Evolutionary conservation across 2,329 filamentous ascomycete genomes (phyloP).

Genomic region (Xylaria sp.): DNA sequence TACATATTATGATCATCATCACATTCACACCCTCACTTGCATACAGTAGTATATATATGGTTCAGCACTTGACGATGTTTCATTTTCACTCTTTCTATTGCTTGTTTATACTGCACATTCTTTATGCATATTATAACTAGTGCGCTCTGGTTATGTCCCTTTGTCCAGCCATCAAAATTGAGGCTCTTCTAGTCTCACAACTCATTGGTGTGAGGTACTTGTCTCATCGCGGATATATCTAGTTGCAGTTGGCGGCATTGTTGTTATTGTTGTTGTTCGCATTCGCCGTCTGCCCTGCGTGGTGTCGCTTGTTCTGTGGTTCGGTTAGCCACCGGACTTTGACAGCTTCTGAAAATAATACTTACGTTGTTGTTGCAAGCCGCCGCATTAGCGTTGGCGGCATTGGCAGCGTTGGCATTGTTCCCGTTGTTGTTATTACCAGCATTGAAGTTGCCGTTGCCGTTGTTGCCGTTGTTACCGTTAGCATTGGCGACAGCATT

Average conservation of each 20-base stretch:
- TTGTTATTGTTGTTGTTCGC: slow-evolving; percentile 35
- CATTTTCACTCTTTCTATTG: slow-evolving; percentile 17
- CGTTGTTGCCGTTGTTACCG: slow-evolving; percentile 20
- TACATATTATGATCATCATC: background rate
- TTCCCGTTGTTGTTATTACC: slow-evolving; percentile 12
- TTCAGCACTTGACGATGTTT: background rate
- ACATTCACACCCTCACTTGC: background rate
- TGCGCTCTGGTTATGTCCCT: background rate
- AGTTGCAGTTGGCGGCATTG: slow-evolving; percentile 33
- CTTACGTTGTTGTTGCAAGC: slow-evolving; percentile 41
- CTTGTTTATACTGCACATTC: slow-evolving; percentile 16
- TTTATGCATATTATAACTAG: background rate
- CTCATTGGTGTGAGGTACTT: background rate
- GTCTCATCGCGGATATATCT: background rate
- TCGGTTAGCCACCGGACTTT: slow-evolving; percentile 12
- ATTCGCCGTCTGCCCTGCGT: slow-evolving; percentile 37
- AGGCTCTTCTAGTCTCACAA: background rate
- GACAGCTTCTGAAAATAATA: background rate
- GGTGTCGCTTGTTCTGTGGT: slow-evolving; percentile 40
- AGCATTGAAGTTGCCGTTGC: slow-evolving; percentile 22
- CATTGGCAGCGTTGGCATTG: slow-evolving; percentile 16
- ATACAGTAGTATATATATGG: background rate
- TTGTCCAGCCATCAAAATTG: background rate
- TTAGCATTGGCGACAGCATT: slow-evolving; percentile 18
- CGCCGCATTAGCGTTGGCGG: slow-evolving; percentile 28